Evolutionary conservation across 129 eudicot species (phyloP).

Genomic region (Calendula officinalis): DNA sequence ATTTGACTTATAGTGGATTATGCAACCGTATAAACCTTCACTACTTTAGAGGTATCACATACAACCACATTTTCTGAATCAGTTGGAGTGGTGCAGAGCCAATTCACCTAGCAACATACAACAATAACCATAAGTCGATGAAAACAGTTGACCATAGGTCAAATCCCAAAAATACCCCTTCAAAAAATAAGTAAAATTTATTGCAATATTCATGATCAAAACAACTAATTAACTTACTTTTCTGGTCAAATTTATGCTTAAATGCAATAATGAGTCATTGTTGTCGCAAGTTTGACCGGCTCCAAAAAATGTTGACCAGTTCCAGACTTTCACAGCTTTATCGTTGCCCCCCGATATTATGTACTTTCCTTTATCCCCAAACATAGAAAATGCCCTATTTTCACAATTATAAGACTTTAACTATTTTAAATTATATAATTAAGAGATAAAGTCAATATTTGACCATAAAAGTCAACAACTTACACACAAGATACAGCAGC

Average conservation of each 20-base stretch:
- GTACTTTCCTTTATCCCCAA: constrained; percentile 94
- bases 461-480: constrained; percentile 30
- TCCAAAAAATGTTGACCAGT: constrained; percentile 58
- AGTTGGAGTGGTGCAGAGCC: constrained; percentile 89
- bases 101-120: constrained; percentile 64
- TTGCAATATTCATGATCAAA: not conserved
- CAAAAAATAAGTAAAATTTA: not conserved
- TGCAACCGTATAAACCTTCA: constrained; percentile 81
- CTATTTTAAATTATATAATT: not conserved
- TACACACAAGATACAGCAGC: constrained; percentile 97
- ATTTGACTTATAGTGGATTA: constrained; percentile 24
- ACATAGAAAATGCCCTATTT: constrained; percentile 70
- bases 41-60: constrained; percentile 92
- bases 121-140: not conserved
- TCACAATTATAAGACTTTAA: not conserved
- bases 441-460: not conserved
- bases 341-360: constrained; percentile 91
- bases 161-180: constrained; percentile 21
- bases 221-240: constrained; percentile 47
- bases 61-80: constrained; percentile 88
- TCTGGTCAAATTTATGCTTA: constrained; percentile 61
- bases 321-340: constrained; percentile 88
- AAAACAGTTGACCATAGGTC: not conserved
- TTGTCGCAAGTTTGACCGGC: constrained; percentile 37
- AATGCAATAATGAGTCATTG: constrained; percentile 36